These are phyloP conservation scores for Ogataea neopini DNA, from an alignment of 805 yeast species.

Conservation along the genomic window DNA sequence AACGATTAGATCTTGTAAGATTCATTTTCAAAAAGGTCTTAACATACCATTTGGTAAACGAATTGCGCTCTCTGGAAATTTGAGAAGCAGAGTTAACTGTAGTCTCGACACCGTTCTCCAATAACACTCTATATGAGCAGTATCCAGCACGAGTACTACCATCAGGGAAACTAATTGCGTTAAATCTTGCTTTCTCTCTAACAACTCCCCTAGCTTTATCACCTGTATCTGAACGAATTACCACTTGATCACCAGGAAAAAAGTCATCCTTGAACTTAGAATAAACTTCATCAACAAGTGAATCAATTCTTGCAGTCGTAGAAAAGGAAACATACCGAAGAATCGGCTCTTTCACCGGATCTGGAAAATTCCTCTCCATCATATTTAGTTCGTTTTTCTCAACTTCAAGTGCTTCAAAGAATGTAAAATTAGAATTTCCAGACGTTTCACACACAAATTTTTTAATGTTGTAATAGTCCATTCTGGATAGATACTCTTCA, in stretches of 20 bases:
- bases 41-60: slow-evolving; percentile 86
- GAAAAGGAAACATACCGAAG: slow-evolving; percentile 81
- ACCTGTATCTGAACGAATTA: slow-evolving; percentile 49
- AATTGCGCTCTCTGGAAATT: slow-evolving; percentile 78
- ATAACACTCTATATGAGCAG: slow-evolving; percentile 70
- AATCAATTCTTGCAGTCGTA: slow-evolving; percentile 77
- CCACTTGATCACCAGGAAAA: slow-evolving; percentile 88
- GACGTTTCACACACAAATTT: slow-evolving; percentile 95
- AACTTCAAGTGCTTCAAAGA: slow-evolving; percentile 80
- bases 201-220: slow-evolving; percentile 59
- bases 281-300: slow-evolving; percentile 85
- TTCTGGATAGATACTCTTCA: slow-evolving; percentile 68
- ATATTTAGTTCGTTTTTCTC: slow-evolving; percentile 64
- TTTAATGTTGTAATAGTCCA: slow-evolving; percentile 70
- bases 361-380: slow-evolving; percentile 85
- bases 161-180: slow-evolving; percentile 42
- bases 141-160: slow-evolving; percentile 44
- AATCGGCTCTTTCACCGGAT: slow-evolving; percentile 90
- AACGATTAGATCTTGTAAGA: slow-evolving; percentile 72
- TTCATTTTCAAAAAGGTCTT: slow-evolving; percentile 85
- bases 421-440: slow-evolving; percentile 89
- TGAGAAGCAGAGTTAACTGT: slow-evolving; percentile 68
- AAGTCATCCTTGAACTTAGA: slow-evolving; percentile 74
- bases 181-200: slow-evolving; percentile 83
- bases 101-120: slow-evolving; percentile 52